Conservation (phyloP, 441 rosid species). For the Dalechampia spathulata region DNA sequence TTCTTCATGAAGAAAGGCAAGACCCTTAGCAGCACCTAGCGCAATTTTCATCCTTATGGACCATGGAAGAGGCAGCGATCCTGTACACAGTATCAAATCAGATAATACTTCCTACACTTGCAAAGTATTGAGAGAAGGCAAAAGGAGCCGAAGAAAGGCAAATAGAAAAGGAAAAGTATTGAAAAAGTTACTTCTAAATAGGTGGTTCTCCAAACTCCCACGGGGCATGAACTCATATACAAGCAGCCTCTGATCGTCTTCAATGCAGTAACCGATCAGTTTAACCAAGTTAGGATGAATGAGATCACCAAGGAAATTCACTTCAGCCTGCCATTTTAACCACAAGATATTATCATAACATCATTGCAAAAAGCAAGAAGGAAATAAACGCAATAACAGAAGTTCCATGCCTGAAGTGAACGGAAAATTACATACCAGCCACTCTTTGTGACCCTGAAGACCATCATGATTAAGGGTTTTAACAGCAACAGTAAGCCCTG, state of each 20-base stretch:
- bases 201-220: conserved; percentile 97
- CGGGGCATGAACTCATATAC: conserved; percentile 97
- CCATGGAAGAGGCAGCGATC: conserved; percentile 93
- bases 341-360: no score
- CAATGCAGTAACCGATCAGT: conserved; percentile 91
- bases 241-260: conserved; percentile 91
- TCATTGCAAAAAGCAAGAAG: no score
- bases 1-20: conserved; percentile 89
- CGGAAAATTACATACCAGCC: conserved; percentile 50
- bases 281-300: conserved; percentile 89
- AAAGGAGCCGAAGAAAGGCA: not conserved
- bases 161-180: not conserved
- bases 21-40: conserved; percentile 89
- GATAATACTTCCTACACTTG: no score
- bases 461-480: conserved; percentile 97
- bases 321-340: conserved; percentile 98
- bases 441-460: conserved; percentile 97
- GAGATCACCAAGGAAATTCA: conserved; percentile 82
- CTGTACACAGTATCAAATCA: conserved; percentile 27
- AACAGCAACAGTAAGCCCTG: conserved; percentile 94
- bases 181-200: conserved; percentile 68
- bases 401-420: no score
- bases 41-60: conserved; percentile 89
- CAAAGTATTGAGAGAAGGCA: not conserved
- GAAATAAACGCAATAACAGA: not conserved